A percentile compares a stretch with the other conserved stretches of the same genome.
Evolutionary conservation across 208 protist species (phyloP).

Genomic region (Zelonia costaricensis): DNA sequence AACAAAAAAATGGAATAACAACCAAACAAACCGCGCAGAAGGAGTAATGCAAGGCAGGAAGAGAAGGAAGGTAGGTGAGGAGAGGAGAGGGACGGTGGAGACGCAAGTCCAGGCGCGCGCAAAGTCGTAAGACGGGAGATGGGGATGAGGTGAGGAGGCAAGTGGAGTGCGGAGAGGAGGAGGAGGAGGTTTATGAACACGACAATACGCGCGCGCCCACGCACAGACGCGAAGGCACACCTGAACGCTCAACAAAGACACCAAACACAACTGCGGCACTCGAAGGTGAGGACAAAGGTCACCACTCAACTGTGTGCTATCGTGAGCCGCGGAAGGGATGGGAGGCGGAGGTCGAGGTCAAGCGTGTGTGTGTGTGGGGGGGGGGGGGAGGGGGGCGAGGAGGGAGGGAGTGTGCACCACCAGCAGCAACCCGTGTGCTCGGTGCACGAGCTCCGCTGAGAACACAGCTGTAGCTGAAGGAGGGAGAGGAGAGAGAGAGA

Average conservation of each 20-base stretch:
- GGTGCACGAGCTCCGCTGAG: neutral
- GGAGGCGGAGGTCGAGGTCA: neutral
- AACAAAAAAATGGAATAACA: neutral
- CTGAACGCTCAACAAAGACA: too few species aligned
- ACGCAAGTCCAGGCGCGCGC: neutral
- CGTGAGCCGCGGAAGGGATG: neutral
- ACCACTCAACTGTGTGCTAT: neutral
- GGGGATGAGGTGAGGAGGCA: too few species aligned
- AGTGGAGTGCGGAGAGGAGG: too few species aligned
- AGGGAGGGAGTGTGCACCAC: neutral
- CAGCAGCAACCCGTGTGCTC: neutral
- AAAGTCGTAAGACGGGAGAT: neutral
- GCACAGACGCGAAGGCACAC: too few species aligned
- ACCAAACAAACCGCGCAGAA: neutral
- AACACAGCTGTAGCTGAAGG: neutral
- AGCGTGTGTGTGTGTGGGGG: neutral
- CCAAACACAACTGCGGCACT: too few species aligned
- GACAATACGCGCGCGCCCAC: too few species aligned
- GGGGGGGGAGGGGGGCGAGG: neutral
- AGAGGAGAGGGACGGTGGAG: neutral
- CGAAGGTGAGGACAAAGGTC: constrained; percentile 1
- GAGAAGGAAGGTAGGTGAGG: neutral
- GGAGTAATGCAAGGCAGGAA: constrained; percentile 3
- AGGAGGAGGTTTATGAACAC: too few species aligned
- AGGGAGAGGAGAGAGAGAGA: constrained; percentile 4